Percentiles rank a stretch among this genome's conserved stretches.
These are phyloP conservation scores for Candida chilensis DNA, from an alignment of 805 yeast species.

Conservation along the genomic window DNA sequence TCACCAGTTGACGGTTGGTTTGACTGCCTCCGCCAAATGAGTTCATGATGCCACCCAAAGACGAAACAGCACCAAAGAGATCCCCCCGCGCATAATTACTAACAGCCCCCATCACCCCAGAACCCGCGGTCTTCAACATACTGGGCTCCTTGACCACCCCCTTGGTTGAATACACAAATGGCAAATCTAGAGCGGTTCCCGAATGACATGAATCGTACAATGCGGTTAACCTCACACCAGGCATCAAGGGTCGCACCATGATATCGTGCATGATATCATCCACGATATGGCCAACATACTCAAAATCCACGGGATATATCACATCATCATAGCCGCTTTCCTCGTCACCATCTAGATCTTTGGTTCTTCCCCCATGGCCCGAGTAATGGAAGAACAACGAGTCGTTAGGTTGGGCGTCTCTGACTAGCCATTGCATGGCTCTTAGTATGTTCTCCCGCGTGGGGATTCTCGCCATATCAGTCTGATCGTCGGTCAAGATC, in stretches of 20 bases:
- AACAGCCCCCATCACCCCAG: constrained; percentile 20
- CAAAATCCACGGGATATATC: constrained; percentile 25
- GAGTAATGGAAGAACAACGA: constrained; percentile 27
- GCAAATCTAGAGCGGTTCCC: constrained; percentile 28
- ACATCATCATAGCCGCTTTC: constrained; percentile 25
- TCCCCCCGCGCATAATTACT: constrained; percentile 22
- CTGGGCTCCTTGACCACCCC: constrained; percentile 30
- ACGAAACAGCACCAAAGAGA: constrained; percentile 24
- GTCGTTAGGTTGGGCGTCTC: constrained; percentile 26
- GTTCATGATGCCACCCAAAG: constrained; percentile 18
- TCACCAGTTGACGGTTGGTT: constrained; percentile 14
- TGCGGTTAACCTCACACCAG: constrained; percentile 27
- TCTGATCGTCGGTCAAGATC: constrained; percentile 26
- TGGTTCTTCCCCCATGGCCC: constrained; percentile 29
- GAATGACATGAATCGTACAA: constrained; percentile 29
- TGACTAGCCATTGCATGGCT: constrained; percentile 30
- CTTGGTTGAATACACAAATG: constrained; percentile 27
- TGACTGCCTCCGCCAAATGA: constrained; percentile 13
- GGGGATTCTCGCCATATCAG: constrained; percentile 18
- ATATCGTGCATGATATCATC: constrained; percentile 30
- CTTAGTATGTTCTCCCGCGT: constrained; percentile 20
- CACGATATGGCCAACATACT: constrained; percentile 19
- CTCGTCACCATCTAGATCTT: constrained; percentile 26
- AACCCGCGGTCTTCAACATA: constrained; percentile 24
- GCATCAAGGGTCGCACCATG: constrained; percentile 24